Evolutionary conservation across 768 basidiomycete genomes (phyloP).

Genomic region (Russula sp.): DNA sequence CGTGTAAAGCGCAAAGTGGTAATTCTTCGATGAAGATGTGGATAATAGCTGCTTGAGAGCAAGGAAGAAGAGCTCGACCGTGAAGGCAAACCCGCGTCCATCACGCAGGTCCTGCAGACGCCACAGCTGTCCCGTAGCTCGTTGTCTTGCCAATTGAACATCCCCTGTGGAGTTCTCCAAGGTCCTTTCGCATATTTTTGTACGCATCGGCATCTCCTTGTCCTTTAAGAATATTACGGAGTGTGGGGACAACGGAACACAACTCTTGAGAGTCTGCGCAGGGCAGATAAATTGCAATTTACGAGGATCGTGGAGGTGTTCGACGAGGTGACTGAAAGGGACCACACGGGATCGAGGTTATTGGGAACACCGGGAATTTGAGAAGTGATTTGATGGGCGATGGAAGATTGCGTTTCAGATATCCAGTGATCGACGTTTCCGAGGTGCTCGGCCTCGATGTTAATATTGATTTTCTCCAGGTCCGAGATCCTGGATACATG

Average conservation of each 20-base stretch:
- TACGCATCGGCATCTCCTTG: not conserved
- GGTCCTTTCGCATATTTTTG: not conserved
- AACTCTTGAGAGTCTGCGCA: not conserved
- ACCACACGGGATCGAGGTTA: not conserved
- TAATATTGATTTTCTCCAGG: not conserved
- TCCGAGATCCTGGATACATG: not conserved
- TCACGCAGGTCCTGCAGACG: too few species aligned
- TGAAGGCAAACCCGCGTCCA: too few species aligned
- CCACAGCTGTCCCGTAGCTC: too few species aligned
- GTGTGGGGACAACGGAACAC: too few species aligned
- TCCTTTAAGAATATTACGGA: too few species aligned
- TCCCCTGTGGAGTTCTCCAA: not conserved
- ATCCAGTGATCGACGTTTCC: not conserved
- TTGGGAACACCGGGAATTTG: not conserved
- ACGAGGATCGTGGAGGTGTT: not conserved
- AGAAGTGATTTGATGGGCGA: not conserved
- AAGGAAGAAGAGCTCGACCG: too few species aligned
- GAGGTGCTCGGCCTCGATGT: not conserved
- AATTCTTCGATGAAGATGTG: not conserved
- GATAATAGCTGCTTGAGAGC: constrained; percentile 2
- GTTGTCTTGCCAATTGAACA: not conserved
- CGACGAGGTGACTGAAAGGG: not conserved
- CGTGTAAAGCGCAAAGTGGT: too few species aligned
- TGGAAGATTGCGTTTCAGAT: not conserved
- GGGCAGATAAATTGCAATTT: not conserved